Conservation (phyloP, 768 basidiomycete species). For the Hygrophorus russula region DNA sequence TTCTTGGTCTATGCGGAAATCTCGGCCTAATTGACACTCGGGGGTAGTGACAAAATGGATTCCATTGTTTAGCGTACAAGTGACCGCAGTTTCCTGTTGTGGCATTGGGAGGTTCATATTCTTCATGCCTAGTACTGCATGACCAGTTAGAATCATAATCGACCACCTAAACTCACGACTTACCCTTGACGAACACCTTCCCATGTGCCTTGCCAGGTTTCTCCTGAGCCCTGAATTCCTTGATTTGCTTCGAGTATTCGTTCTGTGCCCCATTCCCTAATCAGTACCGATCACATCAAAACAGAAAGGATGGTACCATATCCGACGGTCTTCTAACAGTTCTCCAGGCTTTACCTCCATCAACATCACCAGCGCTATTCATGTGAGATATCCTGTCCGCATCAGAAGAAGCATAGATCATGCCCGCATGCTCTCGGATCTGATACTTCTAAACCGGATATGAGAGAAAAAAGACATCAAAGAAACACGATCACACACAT, state of each 20-base stretch:
- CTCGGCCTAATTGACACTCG: conserved; percentile 46
- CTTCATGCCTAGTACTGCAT: conserved; percentile 64
- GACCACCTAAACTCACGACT: conserved; percentile 10
- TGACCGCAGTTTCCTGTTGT: conserved; percentile 57
- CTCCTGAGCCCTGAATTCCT: conserved; percentile 66
- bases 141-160: conserved; percentile 8
- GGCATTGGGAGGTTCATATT: conserved; percentile 73
- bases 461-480: conserved; percentile 1
- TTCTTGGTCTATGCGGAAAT: conserved; percentile 72
- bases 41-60: conserved; percentile 94
- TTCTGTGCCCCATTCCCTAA: conserved; percentile 38
- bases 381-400: conserved; percentile 61
- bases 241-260: conserved; percentile 87
- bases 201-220: conserved; percentile 74
- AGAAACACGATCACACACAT: conserved; percentile 21
- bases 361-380: conserved; percentile 69
- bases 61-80: conserved; percentile 90
- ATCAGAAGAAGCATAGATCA: conserved; percentile 75
- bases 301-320: conserved; percentile 49
- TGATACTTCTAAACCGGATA: conserved; percentile 54
- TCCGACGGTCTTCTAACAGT: conserved; percentile 84
- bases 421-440: conserved; percentile 63
- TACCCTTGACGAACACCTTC: conserved; percentile 92
- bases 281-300: too few species aligned
- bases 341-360: conserved; percentile 78